Evolutionary conservation across 2,329 filamentous ascomycete genomes (phyloP).

Genomic region (Setomelanomma holmii): DNA sequence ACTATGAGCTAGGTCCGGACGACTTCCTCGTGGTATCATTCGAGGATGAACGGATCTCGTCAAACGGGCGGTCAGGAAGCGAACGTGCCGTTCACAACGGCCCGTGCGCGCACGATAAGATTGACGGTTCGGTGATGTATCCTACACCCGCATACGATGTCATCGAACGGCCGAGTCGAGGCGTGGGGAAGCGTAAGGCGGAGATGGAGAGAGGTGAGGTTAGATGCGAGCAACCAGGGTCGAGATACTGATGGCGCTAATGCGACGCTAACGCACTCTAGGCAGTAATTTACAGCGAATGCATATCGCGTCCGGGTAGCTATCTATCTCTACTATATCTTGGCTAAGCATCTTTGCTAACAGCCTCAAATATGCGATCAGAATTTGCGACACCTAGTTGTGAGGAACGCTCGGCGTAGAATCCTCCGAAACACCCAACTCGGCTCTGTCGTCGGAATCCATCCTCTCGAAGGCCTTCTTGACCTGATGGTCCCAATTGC

Average conservation of each 20-base stretch:
- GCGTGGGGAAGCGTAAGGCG: conserved; percentile 26
- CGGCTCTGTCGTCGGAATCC: conserved; percentile 60
- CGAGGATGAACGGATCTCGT: conserved; percentile 8
- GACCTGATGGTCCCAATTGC: conserved; percentile 79
- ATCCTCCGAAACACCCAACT: conserved; percentile 42
- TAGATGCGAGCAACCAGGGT: conserved; percentile 23
- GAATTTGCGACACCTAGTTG: conserved; percentile 15
- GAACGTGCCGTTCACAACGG: background rate
- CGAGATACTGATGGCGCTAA: conserved; percentile 26
- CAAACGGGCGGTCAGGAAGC: conserved; percentile 10
- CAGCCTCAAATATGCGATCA: background rate
- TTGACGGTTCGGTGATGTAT: conserved; percentile 2
- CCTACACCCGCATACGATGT: conserved; percentile 8
- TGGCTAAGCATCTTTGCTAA: conserved; percentile 31
- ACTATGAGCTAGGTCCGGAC: conserved; percentile 5
- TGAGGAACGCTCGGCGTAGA: conserved; percentile 20
- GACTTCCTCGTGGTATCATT: conserved; percentile 3
- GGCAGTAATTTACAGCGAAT: conserved; percentile 28
- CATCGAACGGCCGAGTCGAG: conserved; percentile 9
- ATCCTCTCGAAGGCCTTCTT: conserved; percentile 73
- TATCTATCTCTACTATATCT: conserved; percentile 32
- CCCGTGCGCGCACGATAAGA: conserved; percentile 1
- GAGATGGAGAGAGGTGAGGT: conserved; percentile 29
- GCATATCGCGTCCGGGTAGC: conserved; percentile 22
- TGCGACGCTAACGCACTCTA: conserved; percentile 25